These are phyloP conservation scores for Quercus robur DNA, from an alignment of 306 rosid genomes.

Conservation along the genomic window DNA sequence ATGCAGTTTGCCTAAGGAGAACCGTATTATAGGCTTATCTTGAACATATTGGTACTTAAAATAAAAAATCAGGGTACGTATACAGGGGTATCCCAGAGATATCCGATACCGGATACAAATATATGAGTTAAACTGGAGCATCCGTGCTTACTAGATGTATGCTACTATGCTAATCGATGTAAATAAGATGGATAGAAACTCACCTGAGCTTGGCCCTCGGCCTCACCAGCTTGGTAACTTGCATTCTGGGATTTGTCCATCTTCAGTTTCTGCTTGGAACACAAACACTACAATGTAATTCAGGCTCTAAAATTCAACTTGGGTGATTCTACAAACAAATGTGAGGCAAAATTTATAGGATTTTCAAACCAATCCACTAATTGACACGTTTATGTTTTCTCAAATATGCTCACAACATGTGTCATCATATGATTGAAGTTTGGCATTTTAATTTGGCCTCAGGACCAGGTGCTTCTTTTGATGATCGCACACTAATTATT, in stretches of 20 bases:
- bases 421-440: not conserved
- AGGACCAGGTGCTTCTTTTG: not conserved
- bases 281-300: not conserved
- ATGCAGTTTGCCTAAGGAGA: too few relatives aligned
- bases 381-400: slow-evolving; percentile 3
- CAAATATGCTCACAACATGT: not conserved
- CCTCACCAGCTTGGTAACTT: slow-evolving; percentile 41
- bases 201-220: slow-evolving; percentile 41
- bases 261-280: not conserved
- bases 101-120: too few relatives aligned
- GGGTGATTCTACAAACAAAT: not conserved
- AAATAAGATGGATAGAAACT: not conserved
- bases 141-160: not conserved
- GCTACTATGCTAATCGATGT: not conserved
- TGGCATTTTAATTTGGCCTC: not conserved
- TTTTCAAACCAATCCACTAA: not conserved
- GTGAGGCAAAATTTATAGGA: slow-evolving; percentile 4
- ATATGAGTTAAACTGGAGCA: too few relatives aligned
- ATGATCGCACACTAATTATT: not conserved
- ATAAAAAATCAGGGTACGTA: too few relatives aligned
- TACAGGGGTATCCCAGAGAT: too few relatives aligned
- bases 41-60: too few relatives aligned
- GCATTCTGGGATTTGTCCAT: slow-evolving; percentile 34
- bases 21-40: too few relatives aligned
- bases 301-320: not conserved